phyloP scores from a whole-genome alignment of 352 stramenopile genomes.

The Phytophthora megakarya region DNA sequence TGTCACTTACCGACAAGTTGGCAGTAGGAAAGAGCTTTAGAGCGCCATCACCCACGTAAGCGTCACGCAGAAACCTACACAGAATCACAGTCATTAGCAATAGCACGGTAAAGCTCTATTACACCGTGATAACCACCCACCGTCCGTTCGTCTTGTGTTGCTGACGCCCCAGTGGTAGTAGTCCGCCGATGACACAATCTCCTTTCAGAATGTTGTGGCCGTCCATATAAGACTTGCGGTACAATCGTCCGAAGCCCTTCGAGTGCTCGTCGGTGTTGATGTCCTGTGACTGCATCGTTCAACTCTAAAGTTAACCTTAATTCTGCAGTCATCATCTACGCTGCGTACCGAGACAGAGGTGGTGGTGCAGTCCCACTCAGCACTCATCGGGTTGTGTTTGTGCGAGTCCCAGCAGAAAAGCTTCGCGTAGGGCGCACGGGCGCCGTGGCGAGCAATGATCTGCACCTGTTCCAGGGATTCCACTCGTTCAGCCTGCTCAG shows the following conservation, averaged over 20 bases:
- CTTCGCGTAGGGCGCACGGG: slow-evolving; percentile 67
- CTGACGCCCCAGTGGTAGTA: slow-evolving; percentile 76
- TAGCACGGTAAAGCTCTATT: not conserved
- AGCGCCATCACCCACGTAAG: slow-evolving; percentile 73
- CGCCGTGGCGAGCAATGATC: slow-evolving; percentile 81
- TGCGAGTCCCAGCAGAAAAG: slow-evolving; percentile 82
- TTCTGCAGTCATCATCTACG: not conserved
- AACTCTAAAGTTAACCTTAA: not conserved
- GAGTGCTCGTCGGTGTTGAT: slow-evolving; percentile 52
- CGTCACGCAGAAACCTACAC: slow-evolving; percentile 59
- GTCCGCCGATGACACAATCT: slow-evolving; percentile 70
- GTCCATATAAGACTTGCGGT: slow-evolving; percentile 79
- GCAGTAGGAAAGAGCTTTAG: slow-evolving; percentile 73
- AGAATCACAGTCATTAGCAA: not conserved
- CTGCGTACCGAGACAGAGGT: slow-evolving; percentile 70
- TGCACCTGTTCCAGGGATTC: slow-evolving; percentile 84
- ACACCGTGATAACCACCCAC: slow-evolving; percentile 28
- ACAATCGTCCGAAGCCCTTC: slow-evolving; percentile 73
- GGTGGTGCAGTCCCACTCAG: slow-evolving; percentile 74
- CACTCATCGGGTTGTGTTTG: slow-evolving; percentile 75
- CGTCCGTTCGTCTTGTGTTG: slow-evolving; percentile 79
- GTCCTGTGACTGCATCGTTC: slow-evolving; percentile 63
- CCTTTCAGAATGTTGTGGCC: slow-evolving; percentile 79
- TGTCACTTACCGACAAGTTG: slow-evolving; percentile 60
- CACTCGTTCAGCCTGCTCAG: slow-evolving; percentile 58